phyloP scores from a whole-genome alignment of 2,329 filamentous ascomycete genomes.

The Septoria petroselini region DNA sequence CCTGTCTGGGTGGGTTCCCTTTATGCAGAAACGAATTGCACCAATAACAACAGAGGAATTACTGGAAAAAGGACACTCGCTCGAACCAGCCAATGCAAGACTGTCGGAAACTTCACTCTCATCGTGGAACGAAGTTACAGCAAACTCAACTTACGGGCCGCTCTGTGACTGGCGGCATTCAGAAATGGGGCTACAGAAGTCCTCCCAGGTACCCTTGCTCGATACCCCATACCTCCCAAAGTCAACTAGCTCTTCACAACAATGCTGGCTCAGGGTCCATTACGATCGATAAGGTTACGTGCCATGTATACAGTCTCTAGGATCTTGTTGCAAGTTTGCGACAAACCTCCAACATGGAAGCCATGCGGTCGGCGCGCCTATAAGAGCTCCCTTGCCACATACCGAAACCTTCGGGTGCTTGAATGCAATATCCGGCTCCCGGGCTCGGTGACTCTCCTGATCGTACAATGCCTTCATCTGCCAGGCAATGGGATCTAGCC shows the following conservation, averaged over 20 bases:
- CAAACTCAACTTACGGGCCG: not conserved
- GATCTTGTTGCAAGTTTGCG: not conserved
- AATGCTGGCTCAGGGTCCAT: not conserved
- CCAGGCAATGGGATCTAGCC: too few relatives aligned
- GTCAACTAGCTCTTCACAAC: not conserved
- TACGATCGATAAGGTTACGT: not conserved
- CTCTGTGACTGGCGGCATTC: too few relatives aligned
- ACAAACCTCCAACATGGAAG: not conserved
- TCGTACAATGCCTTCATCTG: too few relatives aligned
- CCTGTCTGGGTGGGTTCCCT: too few relatives aligned
- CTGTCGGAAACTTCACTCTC: not conserved
- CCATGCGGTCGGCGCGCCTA: slow-evolving; percentile 9
- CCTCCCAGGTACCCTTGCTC: not conserved
- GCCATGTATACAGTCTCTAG: not conserved
- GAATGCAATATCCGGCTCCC: too few relatives aligned
- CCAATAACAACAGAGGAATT: not conserved
- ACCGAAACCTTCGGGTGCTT: slow-evolving; percentile 5
- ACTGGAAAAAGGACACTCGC: not conserved
- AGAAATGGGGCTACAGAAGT: too few relatives aligned
- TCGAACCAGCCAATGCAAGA: not conserved
- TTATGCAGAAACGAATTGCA: too few relatives aligned
- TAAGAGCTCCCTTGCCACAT: slow-evolving; percentile 1
- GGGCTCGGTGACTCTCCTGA: too few relatives aligned
- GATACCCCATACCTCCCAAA: not conserved
- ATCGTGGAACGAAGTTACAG: not conserved